Evolutionary conservation across 192 early-diverging fungal species (phyloP), one percentile per base, ranked within the genome.

Genomic region (Lobosporangium transversale): DNA sequence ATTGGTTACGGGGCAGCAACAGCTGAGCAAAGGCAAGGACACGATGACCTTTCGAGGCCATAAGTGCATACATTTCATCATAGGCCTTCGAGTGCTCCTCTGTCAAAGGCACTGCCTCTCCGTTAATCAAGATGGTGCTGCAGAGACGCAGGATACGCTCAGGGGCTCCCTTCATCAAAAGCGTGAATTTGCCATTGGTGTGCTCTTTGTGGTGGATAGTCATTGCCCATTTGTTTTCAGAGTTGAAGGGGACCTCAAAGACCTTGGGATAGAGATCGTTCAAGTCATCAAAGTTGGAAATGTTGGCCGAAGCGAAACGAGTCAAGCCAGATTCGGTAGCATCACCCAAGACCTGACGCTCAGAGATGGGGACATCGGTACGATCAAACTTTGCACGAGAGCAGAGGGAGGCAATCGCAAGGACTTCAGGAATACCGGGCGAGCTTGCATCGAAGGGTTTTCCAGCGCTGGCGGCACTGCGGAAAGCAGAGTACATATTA

Each of bases 201-300:
- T 94, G 92, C 40, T 81, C 59, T 80, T 93, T 93, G 58, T 84
- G 73, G 74, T 97, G 94, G 61, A 98, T 93, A 10, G 94, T 89
- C 87, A 97, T 90, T 65, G 88, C 89, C 95, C 94, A 96, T 78
- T 98, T 98, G 88, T 91, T 96, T 23, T 95, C 91, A 26, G 92
- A 94, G 85, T 94, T 97, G 88, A 98, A 97, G 14, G 97, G 95
- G 37, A 97, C 89, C 81, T 97, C 96, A 83, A 96, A 93, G 65
- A 95, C 93, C 81, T 95, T 96, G 49, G 92, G 91, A 67, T 93
- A 92, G 33, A 52, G 43, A 18, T 89, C 86, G 33, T 67, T 50
- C 53, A 94, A 57, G 55, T 85, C 70, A 80, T 97, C 95, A 85
- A 93, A 94, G 60, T 93, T 84, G 21, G 71, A 73, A 32, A 96